Percentiles rank a stretch among this genome's conserved stretches.
phyloP scores from a whole-genome alignment of 306 rosid species.

The Senna tora region DNA sequence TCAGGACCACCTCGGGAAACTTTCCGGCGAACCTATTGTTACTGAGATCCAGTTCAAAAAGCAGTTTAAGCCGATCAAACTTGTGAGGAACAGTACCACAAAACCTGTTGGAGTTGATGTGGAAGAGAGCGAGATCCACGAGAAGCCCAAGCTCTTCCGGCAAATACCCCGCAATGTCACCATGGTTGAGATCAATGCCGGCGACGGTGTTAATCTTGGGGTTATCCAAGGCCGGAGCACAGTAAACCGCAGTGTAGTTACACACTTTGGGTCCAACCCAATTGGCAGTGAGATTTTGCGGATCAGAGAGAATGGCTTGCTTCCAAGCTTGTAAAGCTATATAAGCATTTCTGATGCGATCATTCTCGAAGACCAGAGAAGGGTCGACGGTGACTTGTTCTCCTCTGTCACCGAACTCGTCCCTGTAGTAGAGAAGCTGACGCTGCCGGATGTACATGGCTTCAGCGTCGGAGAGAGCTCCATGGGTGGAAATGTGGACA shows the following conservation, averaged over 20 bases:
- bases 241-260: constrained; percentile 63
- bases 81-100: constrained; percentile 66
- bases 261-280: constrained; percentile 74
- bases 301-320: constrained; percentile 72
- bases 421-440: constrained; percentile 78
- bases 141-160: constrained; percentile 67
- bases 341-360: constrained; percentile 58
- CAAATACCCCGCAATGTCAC: constrained; percentile 72
- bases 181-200: constrained; percentile 80
- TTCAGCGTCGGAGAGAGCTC: constrained; percentile 52
- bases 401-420: constrained; percentile 80
- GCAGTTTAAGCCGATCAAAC: constrained; percentile 47
- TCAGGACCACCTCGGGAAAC: constrained; percentile 60
- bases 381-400: constrained; percentile 53
- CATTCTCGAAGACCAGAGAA: constrained; percentile 50
- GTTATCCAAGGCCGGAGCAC: constrained; percentile 51
- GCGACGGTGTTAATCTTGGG: constrained; percentile 59
- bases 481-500: constrained; percentile 41
- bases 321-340: constrained; percentile 73
- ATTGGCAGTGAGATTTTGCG: constrained; percentile 46
- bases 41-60: constrained; percentile 66
- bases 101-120: constrained; percentile 70
- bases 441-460: constrained; percentile 59
- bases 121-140: constrained; percentile 61
- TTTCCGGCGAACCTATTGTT: constrained; percentile 70